Evolutionary conservation across 1,139 yeast species (phyloP).

Genomic region (Sugiyamaella xylanicola): DNA sequence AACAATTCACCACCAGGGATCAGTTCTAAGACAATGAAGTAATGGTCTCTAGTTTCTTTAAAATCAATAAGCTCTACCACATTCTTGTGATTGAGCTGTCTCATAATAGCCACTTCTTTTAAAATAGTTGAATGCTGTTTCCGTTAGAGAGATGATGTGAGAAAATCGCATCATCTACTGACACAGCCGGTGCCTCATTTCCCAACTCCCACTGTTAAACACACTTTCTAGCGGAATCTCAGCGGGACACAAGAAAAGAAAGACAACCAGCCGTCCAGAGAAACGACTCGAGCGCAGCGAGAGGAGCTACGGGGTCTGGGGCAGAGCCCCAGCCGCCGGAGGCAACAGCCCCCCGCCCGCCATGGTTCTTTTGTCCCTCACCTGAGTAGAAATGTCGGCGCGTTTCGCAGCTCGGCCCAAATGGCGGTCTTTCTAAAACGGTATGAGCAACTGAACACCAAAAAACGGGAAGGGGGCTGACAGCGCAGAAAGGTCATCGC

Average conservation of each 20-base stretch:
- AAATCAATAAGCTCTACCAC: conserved; percentile 72
- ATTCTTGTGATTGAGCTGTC: conserved; percentile 69
- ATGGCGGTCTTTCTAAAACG: conserved; percentile 29
- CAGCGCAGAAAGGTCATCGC: background rate
- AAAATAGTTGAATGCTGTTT: conserved; percentile 56
- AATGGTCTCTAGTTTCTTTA: conserved; percentile 62
- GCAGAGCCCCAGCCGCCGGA: conserved; percentile 5
- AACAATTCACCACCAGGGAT: conserved; percentile 94
- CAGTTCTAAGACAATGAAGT: conserved; percentile 80
- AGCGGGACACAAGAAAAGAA: too few species aligned
- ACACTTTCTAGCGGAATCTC: too few species aligned
- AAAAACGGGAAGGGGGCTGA: background rate
- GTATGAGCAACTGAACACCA: conserved; percentile 19
- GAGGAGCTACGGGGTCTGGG: conserved; percentile 5
- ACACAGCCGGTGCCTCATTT: too few species aligned
- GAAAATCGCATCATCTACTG: too few species aligned
- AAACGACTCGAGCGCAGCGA: background rate
- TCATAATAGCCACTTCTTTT: conserved; percentile 86
- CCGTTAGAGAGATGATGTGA: too few species aligned
- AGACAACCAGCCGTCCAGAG: too few species aligned
- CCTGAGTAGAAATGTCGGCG: conserved; percentile 39
- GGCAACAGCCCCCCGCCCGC: background rate
- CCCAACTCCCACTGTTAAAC: too few species aligned
- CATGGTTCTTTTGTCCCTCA: conserved; percentile 25
- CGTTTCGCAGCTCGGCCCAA: conserved; percentile 36